These are phyloP conservation scores for Zygosaccharomyces pseudobailii DNA, from an alignment of 1,139 yeast species.

Conservation along the genomic window DNA sequence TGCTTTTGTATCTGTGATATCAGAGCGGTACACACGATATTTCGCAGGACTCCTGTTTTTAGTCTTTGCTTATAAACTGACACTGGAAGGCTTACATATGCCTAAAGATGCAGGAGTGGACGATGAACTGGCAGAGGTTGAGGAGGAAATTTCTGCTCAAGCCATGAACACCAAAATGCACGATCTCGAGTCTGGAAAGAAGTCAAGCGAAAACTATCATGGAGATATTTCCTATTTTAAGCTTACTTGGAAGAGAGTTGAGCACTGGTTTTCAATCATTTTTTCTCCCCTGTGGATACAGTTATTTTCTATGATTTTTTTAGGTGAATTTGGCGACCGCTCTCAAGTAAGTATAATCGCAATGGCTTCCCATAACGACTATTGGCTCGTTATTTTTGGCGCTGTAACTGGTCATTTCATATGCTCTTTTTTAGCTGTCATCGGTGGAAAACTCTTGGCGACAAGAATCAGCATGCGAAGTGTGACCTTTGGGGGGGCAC, in stretches of 20 bases:
- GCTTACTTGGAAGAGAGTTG: slow-evolving; percentile 58
- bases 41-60: slow-evolving; percentile 77
- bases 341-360: slow-evolving; percentile 98
- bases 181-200: slow-evolving; percentile 53
- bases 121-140: slow-evolving; percentile 94
- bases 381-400: slow-evolving; percentile 84
- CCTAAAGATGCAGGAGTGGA: slow-evolving; percentile 80
- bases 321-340: slow-evolving; percentile 99
- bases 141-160: slow-evolving; percentile 76
- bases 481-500: slow-evolving; percentile 86
- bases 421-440: slow-evolving; percentile 90
- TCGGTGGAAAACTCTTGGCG: slow-evolving; percentile 90
- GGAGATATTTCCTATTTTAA: slow-evolving; percentile 37
- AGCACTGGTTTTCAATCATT: slow-evolving; percentile 58
- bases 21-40: slow-evolving; percentile 74
- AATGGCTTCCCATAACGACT: slow-evolving; percentile 95
- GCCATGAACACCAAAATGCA: slow-evolving; percentile 51
- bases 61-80: slow-evolving; percentile 73
- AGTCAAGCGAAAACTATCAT: slow-evolving; percentile 9
- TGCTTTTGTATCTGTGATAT: slow-evolving; percentile 76
- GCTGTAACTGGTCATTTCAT: slow-evolving; percentile 84
- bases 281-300: slow-evolving; percentile 92
- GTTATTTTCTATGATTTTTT: slow-evolving; percentile 90
- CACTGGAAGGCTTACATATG: slow-evolving; percentile 80
- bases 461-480: slow-evolving; percentile 85